Base-by-base conservation (phyloP, 2,329 filamentous ascomycete species). In the Paecilomyces niveus region DNA sequence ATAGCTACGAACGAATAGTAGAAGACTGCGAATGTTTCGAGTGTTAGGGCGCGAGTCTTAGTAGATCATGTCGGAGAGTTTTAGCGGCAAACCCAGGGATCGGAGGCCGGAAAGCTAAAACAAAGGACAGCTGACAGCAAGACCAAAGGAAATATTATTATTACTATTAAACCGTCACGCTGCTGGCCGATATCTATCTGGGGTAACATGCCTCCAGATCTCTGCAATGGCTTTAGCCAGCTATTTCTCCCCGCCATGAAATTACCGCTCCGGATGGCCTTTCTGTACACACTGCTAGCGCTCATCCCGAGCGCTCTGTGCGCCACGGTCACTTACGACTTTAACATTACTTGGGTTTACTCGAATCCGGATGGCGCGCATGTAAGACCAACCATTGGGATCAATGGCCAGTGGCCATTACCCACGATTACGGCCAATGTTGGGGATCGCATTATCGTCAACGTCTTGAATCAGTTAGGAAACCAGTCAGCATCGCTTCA, bases 391-490 rank as follows among this genome's bases (percentile, higher is more conserved):
- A 81, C 81, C 8, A 88, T 91, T 67, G 87, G 86, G 49, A 86
- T 92, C 75, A 92, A 92, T 66, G 83, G 83, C 3, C 71, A 85
- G 73, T 90, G 88, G 86, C 89, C 89, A 4, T 79, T 87, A 54
- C 88, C 89, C 88, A 21, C 49, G 22, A 39, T 56, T 1, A 52
- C 29, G 3, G 21, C 71, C 35, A 56, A 35, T 24, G 35, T 52
- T n/a, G 50, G 50, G 22, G 39, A 45, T 45, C 39, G 39, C 39
- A 45, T 45, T 9, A 29, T 67, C 22, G 63, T 67, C 55, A 64
- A 67, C 39, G 45, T 64, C 52, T 61, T 63, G 33, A 67, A 67
- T 53, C 57, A 61, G 26, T 60, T 67, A 1, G 65, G 64, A 22
- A 64, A 67, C 50, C 57, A 63, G 49, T 58, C 50, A 13, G 63